These are phyloP conservation scores for Calocybe gambosa DNA, from an alignment of 1,284 basidiomycete genomes.

Conservation along the genomic window DNA sequence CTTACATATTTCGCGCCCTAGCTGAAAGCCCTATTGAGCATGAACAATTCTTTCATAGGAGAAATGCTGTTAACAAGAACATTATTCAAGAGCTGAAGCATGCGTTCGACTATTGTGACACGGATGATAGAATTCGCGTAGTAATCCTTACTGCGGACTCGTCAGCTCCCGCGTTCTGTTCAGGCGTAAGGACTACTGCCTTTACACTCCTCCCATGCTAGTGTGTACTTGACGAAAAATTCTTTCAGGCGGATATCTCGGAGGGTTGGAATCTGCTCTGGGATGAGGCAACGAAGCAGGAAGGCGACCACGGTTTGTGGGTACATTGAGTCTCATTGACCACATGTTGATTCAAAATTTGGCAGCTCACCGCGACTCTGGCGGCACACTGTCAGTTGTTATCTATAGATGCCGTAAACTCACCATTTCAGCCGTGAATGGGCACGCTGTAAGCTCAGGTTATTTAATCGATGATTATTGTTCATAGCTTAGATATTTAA, in stretches of 20 bases:
- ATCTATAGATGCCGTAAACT: slow-evolving; percentile 51
- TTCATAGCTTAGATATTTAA: background rate
- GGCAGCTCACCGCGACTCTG: slow-evolving; percentile 43
- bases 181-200: slow-evolving; percentile 35
- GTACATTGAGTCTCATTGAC: background rate
- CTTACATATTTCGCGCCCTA: background rate
- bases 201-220: background rate
- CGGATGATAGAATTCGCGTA: slow-evolving; percentile 46
- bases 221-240: background rate
- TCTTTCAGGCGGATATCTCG: slow-evolving; percentile 41
- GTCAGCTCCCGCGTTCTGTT: slow-evolving; percentile 46
- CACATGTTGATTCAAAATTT: background rate
- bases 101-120: slow-evolving; percentile 41
- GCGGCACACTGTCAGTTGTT: slow-evolving; percentile 40
- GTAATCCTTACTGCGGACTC: slow-evolving; percentile 47
- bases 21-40: background rate
- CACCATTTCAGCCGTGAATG: slow-evolving; percentile 52
- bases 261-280: slow-evolving; percentile 35
- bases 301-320: slow-evolving; percentile 37
- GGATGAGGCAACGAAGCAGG: slow-evolving; percentile 32
- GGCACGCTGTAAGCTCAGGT: slow-evolving; percentile 42
- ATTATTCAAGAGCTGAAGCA: slow-evolving; percentile 35
- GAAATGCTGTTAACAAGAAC: slow-evolving; percentile 35
- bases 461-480: background rate
- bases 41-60: slow-evolving; percentile 24